Percentiles rank a stretch among this genome's conserved stretches.
Conservation (phyloP, 805 yeast species). For the Cyberlindnera saturnus region DNA sequence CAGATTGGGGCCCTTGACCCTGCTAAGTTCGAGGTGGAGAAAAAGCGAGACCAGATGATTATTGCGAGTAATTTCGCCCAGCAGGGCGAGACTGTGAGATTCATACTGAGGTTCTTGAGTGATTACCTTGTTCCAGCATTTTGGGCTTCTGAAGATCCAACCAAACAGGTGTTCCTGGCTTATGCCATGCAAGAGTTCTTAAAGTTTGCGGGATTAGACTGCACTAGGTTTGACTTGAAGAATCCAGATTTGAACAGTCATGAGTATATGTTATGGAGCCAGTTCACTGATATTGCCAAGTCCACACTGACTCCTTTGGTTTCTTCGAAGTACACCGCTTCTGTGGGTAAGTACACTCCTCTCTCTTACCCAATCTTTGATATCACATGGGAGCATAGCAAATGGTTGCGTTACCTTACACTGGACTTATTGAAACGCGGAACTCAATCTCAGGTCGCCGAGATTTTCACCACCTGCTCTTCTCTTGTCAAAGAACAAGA, state of each 20-base stretch:
- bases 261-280: slow-evolving; percentile 46
- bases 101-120: slow-evolving; percentile 60
- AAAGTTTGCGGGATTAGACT: slow-evolving; percentile 48
- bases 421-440: slow-evolving; percentile 52
- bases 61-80: slow-evolving; percentile 59
- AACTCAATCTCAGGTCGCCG: slow-evolving; percentile 20
- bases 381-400: slow-evolving; percentile 45
- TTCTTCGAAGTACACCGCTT: slow-evolving; percentile 60
- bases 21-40: slow-evolving; percentile 41
- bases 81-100: slow-evolving; percentile 53
- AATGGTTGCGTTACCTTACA: slow-evolving; percentile 71
- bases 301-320: slow-evolving; percentile 72
- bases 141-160: slow-evolving; percentile 87
- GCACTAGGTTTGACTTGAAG: slow-evolving; percentile 26
- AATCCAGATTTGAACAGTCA: slow-evolving; percentile 21
- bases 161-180: slow-evolving; percentile 76
- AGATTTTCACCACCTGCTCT: slow-evolving; percentile 58
- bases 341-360: slow-evolving; percentile 39
- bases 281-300: slow-evolving; percentile 58
- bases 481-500: slow-evolving; percentile 66
- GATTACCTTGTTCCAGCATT: slow-evolving; percentile 73
- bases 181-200: slow-evolving; percentile 85
- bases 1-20: slow-evolving; percentile 73
- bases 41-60: slow-evolving; percentile 37
- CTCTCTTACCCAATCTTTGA: slow-evolving; percentile 61